These are phyloP conservation scores for Neofusicoccum cordaticola DNA, from an alignment of 2,329 filamentous ascomycete species.

Conservation along the genomic window DNA sequence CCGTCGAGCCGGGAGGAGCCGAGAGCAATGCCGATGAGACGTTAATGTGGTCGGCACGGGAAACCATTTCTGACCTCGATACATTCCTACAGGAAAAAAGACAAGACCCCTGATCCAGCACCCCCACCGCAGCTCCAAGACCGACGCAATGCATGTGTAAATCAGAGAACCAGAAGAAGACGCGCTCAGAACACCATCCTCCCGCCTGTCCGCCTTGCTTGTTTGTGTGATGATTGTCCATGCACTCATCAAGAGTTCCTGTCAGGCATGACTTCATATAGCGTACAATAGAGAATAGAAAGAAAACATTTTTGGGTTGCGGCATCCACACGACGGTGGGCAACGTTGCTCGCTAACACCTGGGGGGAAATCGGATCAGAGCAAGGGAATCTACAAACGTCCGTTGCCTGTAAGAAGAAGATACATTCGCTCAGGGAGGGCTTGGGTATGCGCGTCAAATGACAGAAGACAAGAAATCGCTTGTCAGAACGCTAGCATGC, in stretches of 20 bases:
- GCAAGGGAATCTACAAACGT: neutral
- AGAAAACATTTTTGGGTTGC: neutral
- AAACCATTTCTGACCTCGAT: neutral
- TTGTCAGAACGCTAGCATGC: neutral
- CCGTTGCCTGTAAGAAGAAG: neutral
- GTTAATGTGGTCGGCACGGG: neutral
- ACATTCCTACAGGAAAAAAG: slow-evolving; percentile 8
- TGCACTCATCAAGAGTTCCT: neutral
- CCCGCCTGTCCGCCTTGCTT: neutral
- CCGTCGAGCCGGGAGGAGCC: neutral
- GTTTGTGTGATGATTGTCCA: neutral
- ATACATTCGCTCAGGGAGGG: slow-evolving; percentile 6
- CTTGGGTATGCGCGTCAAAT: slow-evolving; percentile 13
- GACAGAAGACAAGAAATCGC: neutral
- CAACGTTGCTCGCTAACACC: neutral
- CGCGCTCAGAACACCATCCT: neutral
- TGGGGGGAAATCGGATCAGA: neutral
- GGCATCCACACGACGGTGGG: neutral
- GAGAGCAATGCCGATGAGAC: neutral
- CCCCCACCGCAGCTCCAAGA: neutral
- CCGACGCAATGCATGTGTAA: neutral
- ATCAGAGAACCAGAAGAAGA: neutral
- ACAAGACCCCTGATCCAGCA: slow-evolving; percentile 8
- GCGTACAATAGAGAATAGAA: neutral
- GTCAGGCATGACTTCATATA: slow-evolving; percentile 6